A percentile compares a stretch with the other conserved stretches of the same genome.
phyloP scores from a whole-genome alignment of 2,329 filamentous ascomycete species.

The Neodidymelliopsis sp. region DNA sequence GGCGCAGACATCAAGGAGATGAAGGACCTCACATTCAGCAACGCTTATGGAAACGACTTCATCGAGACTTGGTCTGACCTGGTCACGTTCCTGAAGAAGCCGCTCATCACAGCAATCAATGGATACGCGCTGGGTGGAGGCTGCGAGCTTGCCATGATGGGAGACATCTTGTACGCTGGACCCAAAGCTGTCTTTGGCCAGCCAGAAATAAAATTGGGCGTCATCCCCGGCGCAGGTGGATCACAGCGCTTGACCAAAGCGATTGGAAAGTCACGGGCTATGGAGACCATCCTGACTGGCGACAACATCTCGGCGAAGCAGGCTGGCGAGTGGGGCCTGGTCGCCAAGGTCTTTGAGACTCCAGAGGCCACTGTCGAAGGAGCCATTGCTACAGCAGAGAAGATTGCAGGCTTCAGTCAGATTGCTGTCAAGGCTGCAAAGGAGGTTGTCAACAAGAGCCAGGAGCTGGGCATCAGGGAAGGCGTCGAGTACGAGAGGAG shows the following conservation, averaged over 20 bases:
- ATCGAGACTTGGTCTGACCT: constrained; percentile 94
- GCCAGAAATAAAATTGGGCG: constrained; percentile 94
- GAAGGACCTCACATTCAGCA: constrained; percentile 87
- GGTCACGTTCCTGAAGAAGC: constrained; percentile 85
- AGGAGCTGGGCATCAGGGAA: constrained; percentile 85
- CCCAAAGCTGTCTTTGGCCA: constrained; percentile 89
- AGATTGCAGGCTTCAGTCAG: constrained; percentile 83
- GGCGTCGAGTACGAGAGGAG: constrained; percentile 95
- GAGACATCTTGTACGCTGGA: constrained; percentile 91
- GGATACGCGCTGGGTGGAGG: constrained; percentile 94
- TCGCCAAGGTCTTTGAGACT: constrained; percentile 79
- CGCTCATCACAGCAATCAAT: constrained; percentile 91
- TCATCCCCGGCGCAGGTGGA: constrained; percentile 90
- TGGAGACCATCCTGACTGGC: constrained; percentile 57
- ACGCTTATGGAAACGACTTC: constrained; percentile 88
- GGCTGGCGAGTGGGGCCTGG: constrained; percentile 89
- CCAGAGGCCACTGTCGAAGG: constrained; percentile 84
- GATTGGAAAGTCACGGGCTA: constrained; percentile 56
- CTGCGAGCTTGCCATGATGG: constrained; percentile 98
- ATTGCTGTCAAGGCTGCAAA: constrained; percentile 91
- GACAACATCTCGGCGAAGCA: constrained; percentile 81
- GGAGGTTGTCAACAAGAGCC: constrained; percentile 99
- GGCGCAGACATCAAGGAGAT: constrained; percentile 99
- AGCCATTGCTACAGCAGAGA: constrained; percentile 83
- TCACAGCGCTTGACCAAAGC: constrained; percentile 84